Conservation (phyloP, 768 basidiomycete species). For the Russula griseocarnosa region DNA sequence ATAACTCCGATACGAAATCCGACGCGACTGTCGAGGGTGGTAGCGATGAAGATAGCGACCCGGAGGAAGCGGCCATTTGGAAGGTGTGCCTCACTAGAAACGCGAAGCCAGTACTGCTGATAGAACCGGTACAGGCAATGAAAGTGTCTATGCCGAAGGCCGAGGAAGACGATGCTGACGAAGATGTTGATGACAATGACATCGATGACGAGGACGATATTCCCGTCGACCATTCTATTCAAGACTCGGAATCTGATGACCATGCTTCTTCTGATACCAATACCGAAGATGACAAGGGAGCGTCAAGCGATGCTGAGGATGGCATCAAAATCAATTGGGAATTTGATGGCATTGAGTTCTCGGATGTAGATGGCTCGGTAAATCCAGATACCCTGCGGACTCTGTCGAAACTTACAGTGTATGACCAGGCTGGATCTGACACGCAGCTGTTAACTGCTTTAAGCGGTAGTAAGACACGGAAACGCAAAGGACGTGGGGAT, state of each 20-base stretch:
- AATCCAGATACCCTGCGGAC: slow-evolving; percentile 49
- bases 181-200: slow-evolving; percentile 32
- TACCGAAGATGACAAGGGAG: slow-evolving; percentile 30
- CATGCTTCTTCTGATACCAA: slow-evolving; percentile 35
- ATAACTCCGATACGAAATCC: slow-evolving; percentile 36
- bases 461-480: slow-evolving; percentile 36
- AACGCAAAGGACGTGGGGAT: slow-evolving; percentile 44
- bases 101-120: neutral
- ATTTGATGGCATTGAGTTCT: slow-evolving; percentile 41
- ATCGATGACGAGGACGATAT: slow-evolving; percentile 14
- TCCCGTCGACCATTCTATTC: slow-evolving; percentile 27
- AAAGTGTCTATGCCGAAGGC: slow-evolving; percentile 73
- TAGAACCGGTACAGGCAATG: slow-evolving; percentile 61
- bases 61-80: slow-evolving; percentile 78
- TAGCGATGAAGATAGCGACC: slow-evolving; percentile 44
- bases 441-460: slow-evolving; percentile 58
- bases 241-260: slow-evolving; percentile 34
- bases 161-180: slow-evolving; percentile 33
- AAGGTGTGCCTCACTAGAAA: slow-evolving; percentile 52
- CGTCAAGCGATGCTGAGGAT: slow-evolving; percentile 30
- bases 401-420: slow-evolving; percentile 53
- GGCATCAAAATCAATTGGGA: slow-evolving; percentile 27
- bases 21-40: slow-evolving; percentile 36
- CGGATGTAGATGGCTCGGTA: slow-evolving; percentile 69
- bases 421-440: slow-evolving; percentile 49